Percentiles rank a stretch among this genome's conserved stretches.
Evolutionary conservation across 345 rosid genomes (phyloP).

Genomic region (Carallia brachiata): DNA sequence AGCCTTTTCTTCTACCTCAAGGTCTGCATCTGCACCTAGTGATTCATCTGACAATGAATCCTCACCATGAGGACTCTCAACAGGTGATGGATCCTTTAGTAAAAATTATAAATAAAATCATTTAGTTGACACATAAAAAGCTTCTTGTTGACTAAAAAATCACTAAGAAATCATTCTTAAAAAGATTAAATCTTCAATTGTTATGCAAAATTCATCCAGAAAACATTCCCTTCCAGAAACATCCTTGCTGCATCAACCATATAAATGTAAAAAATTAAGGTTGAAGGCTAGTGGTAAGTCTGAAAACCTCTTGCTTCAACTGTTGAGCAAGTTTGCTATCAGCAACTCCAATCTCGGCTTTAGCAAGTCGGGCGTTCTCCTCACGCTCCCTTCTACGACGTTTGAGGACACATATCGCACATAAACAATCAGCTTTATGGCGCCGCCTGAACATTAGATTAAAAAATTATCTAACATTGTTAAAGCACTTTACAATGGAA

Average conservation of each 20-base stretch:
- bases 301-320: slow-evolving; percentile 57
- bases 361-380: slow-evolving; percentile 54
- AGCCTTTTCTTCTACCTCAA: slow-evolving; percentile 48
- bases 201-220: not conserved
- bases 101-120: not conserved
- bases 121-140: not conserved
- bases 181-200: no score
- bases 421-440: slow-evolving; percentile 91
- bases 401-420: slow-evolving; percentile 87
- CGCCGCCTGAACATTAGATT: slow-evolving; percentile 58
- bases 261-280: not conserved
- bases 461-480: not conserved
- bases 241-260: not conserved
- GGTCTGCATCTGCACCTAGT: slow-evolving; percentile 57
- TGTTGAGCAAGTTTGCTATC: slow-evolving; percentile 38
- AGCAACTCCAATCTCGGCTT: slow-evolving; percentile 47
- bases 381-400: slow-evolving; percentile 91
- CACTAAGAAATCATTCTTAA: not conserved
- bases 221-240: not conserved
- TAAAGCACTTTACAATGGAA: not conserved
- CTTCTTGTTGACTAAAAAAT: not conserved
- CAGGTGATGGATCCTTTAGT: slow-evolving; percentile 59
- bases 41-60: slow-evolving; percentile 73
- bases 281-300: not conserved
- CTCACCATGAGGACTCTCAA: slow-evolving; percentile 63